Percentiles rank a stretch among this genome's conserved stretches.
phyloP scores from a whole-genome alignment of 179 eudicot species.

The Camellia oleifera region DNA sequence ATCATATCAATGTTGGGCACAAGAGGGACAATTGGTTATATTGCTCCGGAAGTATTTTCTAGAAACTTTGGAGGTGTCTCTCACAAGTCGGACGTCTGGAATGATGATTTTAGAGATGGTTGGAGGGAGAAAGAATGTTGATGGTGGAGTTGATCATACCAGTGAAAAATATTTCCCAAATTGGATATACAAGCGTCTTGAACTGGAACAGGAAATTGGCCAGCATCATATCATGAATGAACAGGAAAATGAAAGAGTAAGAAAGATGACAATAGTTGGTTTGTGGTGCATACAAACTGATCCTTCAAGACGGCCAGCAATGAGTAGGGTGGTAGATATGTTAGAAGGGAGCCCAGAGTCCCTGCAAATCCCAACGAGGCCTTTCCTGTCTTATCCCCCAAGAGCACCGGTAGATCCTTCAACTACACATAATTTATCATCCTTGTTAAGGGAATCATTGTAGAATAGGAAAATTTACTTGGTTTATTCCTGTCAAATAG shows the following conservation, averaged over 20 bases:
- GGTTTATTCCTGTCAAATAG: no score
- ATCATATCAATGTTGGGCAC: background rate
- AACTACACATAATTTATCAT: no score
- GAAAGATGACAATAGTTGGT: slow-evolving; percentile 16
- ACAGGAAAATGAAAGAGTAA: background rate
- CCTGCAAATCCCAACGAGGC: slow-evolving; percentile 7
- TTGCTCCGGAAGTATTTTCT: slow-evolving; percentile 14
- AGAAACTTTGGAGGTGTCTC: slow-evolving; percentile 11
- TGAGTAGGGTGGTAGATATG: slow-evolving; percentile 13
- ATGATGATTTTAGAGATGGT: slow-evolving; percentile 21
- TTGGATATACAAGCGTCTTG: slow-evolving; percentile 12
- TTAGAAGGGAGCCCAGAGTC: background rate
- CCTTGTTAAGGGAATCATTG: no score
- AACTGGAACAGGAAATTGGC: background rate
- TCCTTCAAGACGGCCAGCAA: slow-evolving; percentile 9
- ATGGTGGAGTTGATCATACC: background rate
- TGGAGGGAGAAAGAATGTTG: slow-evolving; percentile 8
- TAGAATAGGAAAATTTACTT: no score
- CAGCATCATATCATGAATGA: background rate
- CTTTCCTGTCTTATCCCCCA: background rate
- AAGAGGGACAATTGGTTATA: slow-evolving; percentile 21
- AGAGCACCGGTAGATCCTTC: slow-evolving; percentile 2
- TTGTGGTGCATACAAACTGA: slow-evolving; percentile 20
- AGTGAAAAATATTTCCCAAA: slow-evolving; percentile 2
- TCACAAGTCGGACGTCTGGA: slow-evolving; percentile 20